Base-by-base conservation (phyloP, 169 alveolate species). In the Cryptosporidium canis region DNA sequence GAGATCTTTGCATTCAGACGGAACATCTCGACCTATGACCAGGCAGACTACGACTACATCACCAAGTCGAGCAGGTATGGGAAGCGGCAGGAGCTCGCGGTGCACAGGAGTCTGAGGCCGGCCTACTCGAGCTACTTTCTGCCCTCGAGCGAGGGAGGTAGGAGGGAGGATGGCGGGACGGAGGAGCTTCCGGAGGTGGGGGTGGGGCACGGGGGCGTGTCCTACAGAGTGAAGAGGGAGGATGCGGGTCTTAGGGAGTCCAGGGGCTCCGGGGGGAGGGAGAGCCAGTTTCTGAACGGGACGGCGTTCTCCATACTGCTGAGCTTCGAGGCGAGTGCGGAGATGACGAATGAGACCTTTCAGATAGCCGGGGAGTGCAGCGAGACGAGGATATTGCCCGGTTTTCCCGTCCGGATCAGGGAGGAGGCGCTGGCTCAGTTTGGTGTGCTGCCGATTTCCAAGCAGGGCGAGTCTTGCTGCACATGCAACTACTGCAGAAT, bases 11-110 rank as follows among this genome's bases (percentile, higher is more conserved):
- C 12, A 11, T 77, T 77, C 47, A 77, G 87, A 24, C 55, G 33
- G 45, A 77, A 21, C 33, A 56, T 77, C 27, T 55, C 77, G 11
- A 55, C 55, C 21, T 77, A 77, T n/a, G 87, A 77, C 21, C 87
- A 77, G 51, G 72, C 87, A n/a, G 72, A 61, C 24, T 77, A 58
- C 21, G 87, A 77, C 18, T 77, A 77, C 37, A 77, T 77, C 1
- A 77, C 58, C 16, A 77, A 58, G n/a, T 77, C 87, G 7, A 77
- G 27, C 27, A 77, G 87, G 39, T 77, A 77, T 27, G 87, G 87
- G 16, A 77, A 31, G 37, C 66, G 87, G 9, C 87, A 77, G 39
- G 64, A 44, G 18, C 45, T 77, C 9, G 55, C 87, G 2, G 87
- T 77, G 29, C 64, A 43, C 35, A 24, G 87, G 24, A 35, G 41